Evolutionary conservation across 805 yeast genomes (phyloP).

Genomic region (Kregervanrija pseudodelftensis): DNA sequence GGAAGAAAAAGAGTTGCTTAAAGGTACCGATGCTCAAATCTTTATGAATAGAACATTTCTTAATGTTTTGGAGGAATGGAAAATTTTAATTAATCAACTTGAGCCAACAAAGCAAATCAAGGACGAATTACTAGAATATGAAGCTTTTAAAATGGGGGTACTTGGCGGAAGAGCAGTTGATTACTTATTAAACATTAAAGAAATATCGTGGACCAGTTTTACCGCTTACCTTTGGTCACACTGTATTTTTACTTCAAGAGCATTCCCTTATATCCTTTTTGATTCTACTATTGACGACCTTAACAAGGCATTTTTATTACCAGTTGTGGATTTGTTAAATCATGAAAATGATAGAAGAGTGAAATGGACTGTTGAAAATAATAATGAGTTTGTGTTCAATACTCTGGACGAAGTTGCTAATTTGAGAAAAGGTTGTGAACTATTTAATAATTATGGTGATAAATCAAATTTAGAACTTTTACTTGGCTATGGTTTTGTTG

Average conservation of each 20-base stretch:
- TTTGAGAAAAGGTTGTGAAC: slow-evolving; percentile 43
- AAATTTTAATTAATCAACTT: slow-evolving; percentile 17
- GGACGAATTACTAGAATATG: slow-evolving; percentile 21
- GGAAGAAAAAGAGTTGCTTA: slow-evolving; percentile 41
- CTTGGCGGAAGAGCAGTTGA: slow-evolving; percentile 13
- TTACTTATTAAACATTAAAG: slow-evolving; percentile 10
- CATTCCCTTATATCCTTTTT: slow-evolving; percentile 71
- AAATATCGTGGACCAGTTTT: slow-evolving; percentile 52
- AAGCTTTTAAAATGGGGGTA: slow-evolving; percentile 14
- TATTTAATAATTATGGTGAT: slow-evolving; percentile 81
- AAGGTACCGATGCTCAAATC: slow-evolving; percentile 65
- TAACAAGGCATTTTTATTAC: slow-evolving; percentile 61
- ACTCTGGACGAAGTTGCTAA: slow-evolving; percentile 23
- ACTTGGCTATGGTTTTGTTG: slow-evolving; percentile 72
- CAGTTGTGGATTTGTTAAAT: slow-evolving; percentile 70
- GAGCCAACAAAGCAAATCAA: slow-evolving; percentile 11
- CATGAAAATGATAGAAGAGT: slow-evolving; percentile 58
- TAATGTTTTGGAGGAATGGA: slow-evolving; percentile 57
- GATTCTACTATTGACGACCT: slow-evolving; percentile 22
- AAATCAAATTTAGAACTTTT: slow-evolving; percentile 58
- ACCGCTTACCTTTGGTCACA: slow-evolving; percentile 71
- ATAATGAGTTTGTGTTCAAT: slow-evolving; percentile 29
- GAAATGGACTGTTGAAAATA: slow-evolving; percentile 41
- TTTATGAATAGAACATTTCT: slow-evolving; percentile 42
- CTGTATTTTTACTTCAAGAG: slow-evolving; percentile 64